Conservation (phyloP, 768 basidiomycete genomes). For the Porpolomopsis calyptriformis region DNA sequence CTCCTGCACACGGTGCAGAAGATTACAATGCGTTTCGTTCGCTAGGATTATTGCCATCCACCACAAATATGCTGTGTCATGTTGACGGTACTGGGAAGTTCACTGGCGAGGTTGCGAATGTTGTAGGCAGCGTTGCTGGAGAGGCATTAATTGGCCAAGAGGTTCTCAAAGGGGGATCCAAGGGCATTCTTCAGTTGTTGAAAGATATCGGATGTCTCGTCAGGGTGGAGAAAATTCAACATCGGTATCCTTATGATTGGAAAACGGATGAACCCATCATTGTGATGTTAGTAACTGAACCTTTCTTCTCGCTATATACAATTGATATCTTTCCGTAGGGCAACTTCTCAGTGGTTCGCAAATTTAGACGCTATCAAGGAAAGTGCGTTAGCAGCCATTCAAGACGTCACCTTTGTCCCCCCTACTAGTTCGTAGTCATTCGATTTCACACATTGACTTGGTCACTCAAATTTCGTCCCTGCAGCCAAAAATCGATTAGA, state of each 20-base stretch:
- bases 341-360: slow-evolving; percentile 97
- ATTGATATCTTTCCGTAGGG: slow-evolving; percentile 30
- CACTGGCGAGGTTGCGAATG: slow-evolving; percentile 42
- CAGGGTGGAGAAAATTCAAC: slow-evolving; percentile 61
- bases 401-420: slow-evolving; percentile 68
- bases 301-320: not conserved
- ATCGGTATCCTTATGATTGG: slow-evolving; percentile 96
- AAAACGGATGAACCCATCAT: slow-evolving; percentile 89
- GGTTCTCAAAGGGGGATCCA: slow-evolving; percentile 65
- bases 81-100: slow-evolving; percentile 73
- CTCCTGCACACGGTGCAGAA: slow-evolving; percentile 89
- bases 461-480: not conserved
- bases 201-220: slow-evolving; percentile 46
- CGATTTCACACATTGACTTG: not conserved
- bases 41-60: slow-evolving; percentile 34
- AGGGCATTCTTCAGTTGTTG: slow-evolving; percentile 54
- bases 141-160: slow-evolving; percentile 49
- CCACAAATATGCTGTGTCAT: slow-evolving; percentile 58
- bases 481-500: slow-evolving; percentile 82
- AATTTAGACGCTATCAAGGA: slow-evolving; percentile 80
- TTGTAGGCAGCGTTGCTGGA: slow-evolving; percentile 42
- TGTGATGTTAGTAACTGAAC: slow-evolving; percentile 48
- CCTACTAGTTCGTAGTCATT: slow-evolving; percentile 41
- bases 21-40: slow-evolving; percentile 75
- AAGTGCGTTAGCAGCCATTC: slow-evolving; percentile 56